A percentile compares a stretch with the other conserved stretches of the same genome.
These are phyloP conservation scores for Diophrys appendiculata DNA, from an alignment of 73 alveolate species.

Conservation along the genomic window DNA sequence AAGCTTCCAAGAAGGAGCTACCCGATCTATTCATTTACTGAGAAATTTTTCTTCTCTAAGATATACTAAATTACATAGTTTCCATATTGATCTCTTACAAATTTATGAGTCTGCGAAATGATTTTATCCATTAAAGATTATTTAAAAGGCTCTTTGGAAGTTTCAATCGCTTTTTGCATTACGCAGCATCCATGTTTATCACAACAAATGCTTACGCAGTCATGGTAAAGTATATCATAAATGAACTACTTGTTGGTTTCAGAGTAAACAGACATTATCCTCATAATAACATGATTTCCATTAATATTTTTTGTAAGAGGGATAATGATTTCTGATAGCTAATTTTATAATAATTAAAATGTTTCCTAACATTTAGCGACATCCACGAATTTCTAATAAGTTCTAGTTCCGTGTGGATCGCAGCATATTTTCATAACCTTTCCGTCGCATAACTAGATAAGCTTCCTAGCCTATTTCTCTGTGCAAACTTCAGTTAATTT, in stretches of 20 bases:
- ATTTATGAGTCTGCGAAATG: slow-evolving; percentile 27
- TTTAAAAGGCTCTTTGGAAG: slow-evolving; percentile 45
- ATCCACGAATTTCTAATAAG: slow-evolving; percentile 64
- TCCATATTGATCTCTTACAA: slow-evolving; percentile 73
- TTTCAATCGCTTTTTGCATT: slow-evolving; percentile 73
- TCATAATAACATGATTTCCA: slow-evolving; percentile 79
- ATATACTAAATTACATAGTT: slow-evolving; percentile 84
- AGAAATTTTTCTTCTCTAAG: slow-evolving; percentile 68
- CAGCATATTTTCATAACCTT: slow-evolving; percentile 63
- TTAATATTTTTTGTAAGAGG: slow-evolving; percentile 55
- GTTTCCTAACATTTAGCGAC: slow-evolving; percentile 39
- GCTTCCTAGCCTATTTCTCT: slow-evolving; percentile 59
- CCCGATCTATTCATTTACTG: slow-evolving; percentile 46
- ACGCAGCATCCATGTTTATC: slow-evolving; percentile 77
- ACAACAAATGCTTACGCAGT: slow-evolving; percentile 53
- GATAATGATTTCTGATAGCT: slow-evolving; percentile 26
- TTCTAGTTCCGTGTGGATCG: slow-evolving; percentile 77
- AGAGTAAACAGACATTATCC: slow-evolving; percentile 55
- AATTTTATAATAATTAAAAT: slow-evolving; percentile 16
- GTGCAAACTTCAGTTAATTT: slow-evolving; percentile 71
- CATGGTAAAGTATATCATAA: slow-evolving; percentile 44
- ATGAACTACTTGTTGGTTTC: slow-evolving; percentile 49
- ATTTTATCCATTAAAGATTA: slow-evolving; percentile 43
- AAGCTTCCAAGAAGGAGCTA: slow-evolving; percentile 36
- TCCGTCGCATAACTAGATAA: slow-evolving; percentile 21